Evolutionary conservation across 768 basidiomycete genomes (phyloP), one percentile per base, ranked within the genome.

Genomic region (Crepidotus variabilis): DNA sequence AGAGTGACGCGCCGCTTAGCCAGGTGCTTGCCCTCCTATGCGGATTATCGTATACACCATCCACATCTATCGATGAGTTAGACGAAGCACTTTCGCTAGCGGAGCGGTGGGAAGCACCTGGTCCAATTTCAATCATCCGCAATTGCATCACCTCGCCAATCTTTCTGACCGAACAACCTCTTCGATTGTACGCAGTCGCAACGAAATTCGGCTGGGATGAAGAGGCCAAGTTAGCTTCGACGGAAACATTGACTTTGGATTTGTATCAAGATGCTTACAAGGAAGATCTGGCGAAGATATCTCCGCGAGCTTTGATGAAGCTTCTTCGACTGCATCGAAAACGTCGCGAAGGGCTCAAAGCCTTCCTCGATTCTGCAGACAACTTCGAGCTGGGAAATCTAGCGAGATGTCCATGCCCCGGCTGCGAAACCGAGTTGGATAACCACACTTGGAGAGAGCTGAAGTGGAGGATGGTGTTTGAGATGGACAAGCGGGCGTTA

Each of bases 171-270:
- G 68, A 76, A 11, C 78, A 81, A 1, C 52, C 52, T 28, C 60
- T 82, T n/a, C 74, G 78, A 18, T 67, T 81, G 9, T 82, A 81
- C 55, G 76, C 71, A 2, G 67, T 83, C 45, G 72, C 78, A 7
- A 72, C 74, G 18, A 71, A 71, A 32, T 75, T 72, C 53, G 75
- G 72, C 6, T 81, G 80, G 78, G 68, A 68, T 46, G 71, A 75
- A 45, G 80, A 80, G 62, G 72, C 75, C 6, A 69, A 68, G 57
- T 54, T 73, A 10, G 78, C 80, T 2, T 72, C 79, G 2, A 67
- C 71, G 18, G 63, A 70, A 36, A 79, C 81, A 8, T 63, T 83
- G 20, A 61, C 61, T 14, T 59, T 78, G 13, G 67, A 75, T 52
- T 64, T 84, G 1, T 71, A 73, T 55, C 67, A 71, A 14, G 70